Evolutionary conservation across 2,329 filamentous ascomycete genomes (phyloP).

Genomic region (Fusarium neocosmosporiellum): DNA sequence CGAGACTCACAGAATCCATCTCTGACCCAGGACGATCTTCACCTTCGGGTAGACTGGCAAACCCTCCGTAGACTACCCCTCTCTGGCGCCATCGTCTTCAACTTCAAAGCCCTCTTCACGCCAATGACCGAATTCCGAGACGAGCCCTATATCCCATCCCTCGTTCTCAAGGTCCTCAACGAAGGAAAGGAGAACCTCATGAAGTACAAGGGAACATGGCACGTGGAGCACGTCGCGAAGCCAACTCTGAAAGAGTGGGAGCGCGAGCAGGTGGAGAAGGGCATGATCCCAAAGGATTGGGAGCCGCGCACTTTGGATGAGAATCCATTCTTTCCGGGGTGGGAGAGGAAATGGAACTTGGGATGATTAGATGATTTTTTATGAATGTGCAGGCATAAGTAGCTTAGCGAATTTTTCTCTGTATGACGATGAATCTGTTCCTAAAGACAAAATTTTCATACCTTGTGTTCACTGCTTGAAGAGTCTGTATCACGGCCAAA

Average conservation of each 20-base stretch:
- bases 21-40: conserved; percentile 68
- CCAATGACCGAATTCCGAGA: conserved; percentile 75
- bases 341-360: conserved; percentile 58
- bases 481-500: neutral
- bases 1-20: conserved; percentile 67
- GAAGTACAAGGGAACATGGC: conserved; percentile 86
- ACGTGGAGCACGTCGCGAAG: conserved; percentile 78
- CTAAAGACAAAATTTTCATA: neutral
- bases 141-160: conserved; percentile 77
- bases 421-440: neutral
- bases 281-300: conserved; percentile 71
- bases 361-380: neutral
- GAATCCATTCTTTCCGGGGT: conserved; percentile 79
- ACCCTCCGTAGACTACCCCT: conserved; percentile 83
- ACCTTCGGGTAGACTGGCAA: conserved; percentile 88
- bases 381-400: too few relatives aligned
- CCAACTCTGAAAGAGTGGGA: conserved; percentile 73
- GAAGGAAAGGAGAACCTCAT: conserved; percentile 71
- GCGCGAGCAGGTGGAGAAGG: conserved; percentile 72
- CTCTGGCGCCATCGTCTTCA: conserved; percentile 81
- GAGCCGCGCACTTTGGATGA: conserved; percentile 76
- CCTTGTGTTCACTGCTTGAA: neutral
- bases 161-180: conserved; percentile 75
- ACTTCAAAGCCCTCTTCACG: conserved; percentile 89
- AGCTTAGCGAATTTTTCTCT: neutral